These are phyloP conservation scores for Harrya chromipes DNA, from an alignment of 768 basidiomycete genomes.

Conservation along the genomic window DNA sequence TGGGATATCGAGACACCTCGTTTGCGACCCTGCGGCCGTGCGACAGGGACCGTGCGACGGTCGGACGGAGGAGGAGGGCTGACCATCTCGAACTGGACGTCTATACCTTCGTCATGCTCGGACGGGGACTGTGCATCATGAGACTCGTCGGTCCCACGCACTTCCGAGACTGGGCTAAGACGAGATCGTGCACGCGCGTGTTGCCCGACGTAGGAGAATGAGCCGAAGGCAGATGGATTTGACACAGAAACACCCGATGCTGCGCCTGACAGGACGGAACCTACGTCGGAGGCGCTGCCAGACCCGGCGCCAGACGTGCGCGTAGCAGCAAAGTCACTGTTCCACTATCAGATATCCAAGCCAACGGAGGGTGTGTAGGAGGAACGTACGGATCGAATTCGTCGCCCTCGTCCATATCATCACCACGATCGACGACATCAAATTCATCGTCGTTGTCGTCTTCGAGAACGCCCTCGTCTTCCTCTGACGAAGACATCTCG, in stretches of 20 bases:
- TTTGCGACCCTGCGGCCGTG: slow-evolving; percentile 27
- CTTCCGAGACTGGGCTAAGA: slow-evolving; percentile 65
- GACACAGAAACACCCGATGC: slow-evolving; percentile 50
- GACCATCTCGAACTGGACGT: slow-evolving; percentile 55
- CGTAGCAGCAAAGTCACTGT: slow-evolving; percentile 67
- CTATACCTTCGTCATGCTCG: slow-evolving; percentile 30
- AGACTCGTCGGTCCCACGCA: slow-evolving; percentile 32
- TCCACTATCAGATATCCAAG: not conserved
- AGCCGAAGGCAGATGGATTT: slow-evolving; percentile 50
- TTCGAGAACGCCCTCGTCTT: slow-evolving; percentile 44
- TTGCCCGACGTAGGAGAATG: slow-evolving; percentile 42
- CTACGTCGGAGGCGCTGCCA: slow-evolving; percentile 61
- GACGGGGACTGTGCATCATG: slow-evolving; percentile 21
- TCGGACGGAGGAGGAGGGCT: slow-evolving; percentile 37
- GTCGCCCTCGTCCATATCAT: slow-evolving; percentile 61
- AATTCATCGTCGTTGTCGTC: slow-evolving; percentile 50
- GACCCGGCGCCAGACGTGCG: slow-evolving; percentile 48
- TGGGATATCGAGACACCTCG: slow-evolving; percentile 29
- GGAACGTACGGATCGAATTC: slow-evolving; percentile 77
- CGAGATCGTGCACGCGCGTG: slow-evolving; percentile 41
- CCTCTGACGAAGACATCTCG: slow-evolving; percentile 49
- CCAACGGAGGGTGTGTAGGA: not conserved
- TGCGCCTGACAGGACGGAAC: slow-evolving; percentile 55
- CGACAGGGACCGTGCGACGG: slow-evolving; percentile 16
- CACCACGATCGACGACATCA: slow-evolving; percentile 45